Percentiles rank a stretch among this genome's conserved stretches.
phyloP scores from a whole-genome alignment of 495 filamentous ascomycete genomes.

The Neurospora sp. region DNA sequence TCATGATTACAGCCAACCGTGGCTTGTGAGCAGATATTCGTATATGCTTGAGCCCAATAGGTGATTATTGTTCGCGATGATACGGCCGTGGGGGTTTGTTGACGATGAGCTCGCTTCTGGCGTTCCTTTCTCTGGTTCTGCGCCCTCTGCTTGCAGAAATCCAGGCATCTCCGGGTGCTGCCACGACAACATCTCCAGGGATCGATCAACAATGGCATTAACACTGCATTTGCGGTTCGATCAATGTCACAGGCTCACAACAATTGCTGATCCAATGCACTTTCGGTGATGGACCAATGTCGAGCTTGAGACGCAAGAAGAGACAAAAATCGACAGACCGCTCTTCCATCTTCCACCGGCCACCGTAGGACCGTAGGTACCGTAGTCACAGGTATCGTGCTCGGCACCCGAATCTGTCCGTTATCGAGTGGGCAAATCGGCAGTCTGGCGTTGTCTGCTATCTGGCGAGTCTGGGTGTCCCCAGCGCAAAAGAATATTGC shows the following conservation, averaged over 20 bases:
- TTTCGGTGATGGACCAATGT: not conserved
- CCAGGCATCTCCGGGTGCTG: not conserved
- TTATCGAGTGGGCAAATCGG: not conserved
- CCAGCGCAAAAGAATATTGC: not conserved
- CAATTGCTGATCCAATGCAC: not conserved
- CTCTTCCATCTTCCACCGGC: not conserved
- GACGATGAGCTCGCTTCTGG: not conserved
- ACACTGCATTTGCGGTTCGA: not conserved
- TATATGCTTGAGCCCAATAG: not conserved
- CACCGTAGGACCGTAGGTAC: not conserved
- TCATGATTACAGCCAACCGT: not conserved
- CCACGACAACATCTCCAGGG: not conserved
- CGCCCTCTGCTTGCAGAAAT: not conserved
- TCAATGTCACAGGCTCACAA: not conserved
- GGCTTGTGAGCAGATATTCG: not conserved
- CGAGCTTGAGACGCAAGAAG: not conserved
- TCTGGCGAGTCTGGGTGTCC: not conserved
- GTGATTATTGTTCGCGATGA: not conserved
- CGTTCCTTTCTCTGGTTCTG: not conserved
- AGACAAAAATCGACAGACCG: not conserved
- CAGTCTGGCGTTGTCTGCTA: not conserved
- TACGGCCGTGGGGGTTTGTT: not conserved
- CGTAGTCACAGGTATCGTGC: not conserved
- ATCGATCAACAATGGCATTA: not conserved
- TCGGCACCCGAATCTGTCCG: not conserved